Conservation (phyloP, 768 basidiomycete species). For the Collybia nuda region DNA sequence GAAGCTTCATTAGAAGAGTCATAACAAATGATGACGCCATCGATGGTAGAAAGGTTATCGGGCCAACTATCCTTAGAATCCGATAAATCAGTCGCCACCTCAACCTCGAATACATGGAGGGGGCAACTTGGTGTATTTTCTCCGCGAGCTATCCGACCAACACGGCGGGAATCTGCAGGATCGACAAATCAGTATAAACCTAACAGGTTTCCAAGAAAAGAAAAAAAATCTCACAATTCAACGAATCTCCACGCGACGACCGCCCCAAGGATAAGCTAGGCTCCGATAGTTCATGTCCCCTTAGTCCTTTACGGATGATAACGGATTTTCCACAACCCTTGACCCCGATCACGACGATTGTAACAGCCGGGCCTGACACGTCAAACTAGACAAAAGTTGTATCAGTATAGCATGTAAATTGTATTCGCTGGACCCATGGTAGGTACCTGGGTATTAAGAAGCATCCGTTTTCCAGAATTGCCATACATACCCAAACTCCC, state of each 20-base stretch:
- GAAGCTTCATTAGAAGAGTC: conserved; percentile 66
- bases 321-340: conserved; percentile 83
- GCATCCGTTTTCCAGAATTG: conserved; percentile 29
- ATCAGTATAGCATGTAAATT: background rate
- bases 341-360: conserved; percentile 79
- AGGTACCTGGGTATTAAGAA: conserved; percentile 33
- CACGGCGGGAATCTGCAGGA: conserved; percentile 30
- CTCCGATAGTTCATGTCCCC: conserved; percentile 53
- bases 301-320: conserved; percentile 76
- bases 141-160: conserved; percentile 26
- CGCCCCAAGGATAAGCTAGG: conserved; percentile 30
- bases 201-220: background rate
- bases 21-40: conserved; percentile 87
- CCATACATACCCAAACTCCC: conserved; percentile 58
- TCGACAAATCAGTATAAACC: background rate
- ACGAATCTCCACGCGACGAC: conserved; percentile 30
- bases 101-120: conserved; percentile 56
- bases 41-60: conserved; percentile 54
- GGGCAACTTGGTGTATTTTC: conserved; percentile 42
- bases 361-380: conserved; percentile 34
- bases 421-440: conserved; percentile 16
- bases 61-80: conserved; percentile 35
- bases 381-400: conserved; percentile 2
- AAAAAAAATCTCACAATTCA: conserved; percentile 33
- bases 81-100: conserved; percentile 30